These are phyloP conservation scores for Phytopythium ostracodes DNA, from an alignment of 352 stramenopile genomes.

Conservation along the genomic window DNA sequence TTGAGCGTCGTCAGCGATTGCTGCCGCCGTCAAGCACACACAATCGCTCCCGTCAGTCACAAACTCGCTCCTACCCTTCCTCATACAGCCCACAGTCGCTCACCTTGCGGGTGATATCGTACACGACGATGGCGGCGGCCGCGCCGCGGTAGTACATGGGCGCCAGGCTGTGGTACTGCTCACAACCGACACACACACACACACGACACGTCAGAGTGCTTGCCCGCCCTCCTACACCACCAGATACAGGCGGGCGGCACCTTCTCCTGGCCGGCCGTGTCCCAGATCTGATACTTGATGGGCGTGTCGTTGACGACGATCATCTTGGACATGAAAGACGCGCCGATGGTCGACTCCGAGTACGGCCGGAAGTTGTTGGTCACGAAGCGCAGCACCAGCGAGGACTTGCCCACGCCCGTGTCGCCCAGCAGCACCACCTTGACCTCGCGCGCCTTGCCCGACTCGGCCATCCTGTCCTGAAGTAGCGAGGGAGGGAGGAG, in stretches of 20 bases:
- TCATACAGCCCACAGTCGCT: constrained; percentile 19
- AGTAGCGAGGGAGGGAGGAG: background rate
- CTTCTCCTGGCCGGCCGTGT: constrained; percentile 97
- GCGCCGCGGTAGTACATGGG: constrained; percentile 99
- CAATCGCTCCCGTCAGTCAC: constrained; percentile 1
- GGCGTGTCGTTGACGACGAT: constrained; percentile 89
- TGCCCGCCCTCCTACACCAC: too few species aligned
- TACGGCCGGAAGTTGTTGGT: constrained; percentile 97
- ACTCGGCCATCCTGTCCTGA: constrained; percentile 41
- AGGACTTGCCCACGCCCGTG: constrained; percentile 95
- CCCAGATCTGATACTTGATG: constrained; percentile 98
- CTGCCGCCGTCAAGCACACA: constrained; percentile 17
- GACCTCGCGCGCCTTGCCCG: constrained; percentile 74
- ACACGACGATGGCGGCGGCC: constrained; percentile 96
- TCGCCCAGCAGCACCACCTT: constrained; percentile 92
- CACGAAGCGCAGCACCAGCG: constrained; percentile 95
- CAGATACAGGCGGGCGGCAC: constrained; percentile 12
- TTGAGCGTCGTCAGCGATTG: constrained; percentile 92
- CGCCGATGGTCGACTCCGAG: constrained; percentile 96
- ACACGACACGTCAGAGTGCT: too few species aligned
- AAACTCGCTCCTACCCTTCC: background rate
- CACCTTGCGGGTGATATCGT: constrained; percentile 96
- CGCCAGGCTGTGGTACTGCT: constrained; percentile 93
- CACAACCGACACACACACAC: background rate
- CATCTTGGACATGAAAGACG: constrained; percentile 97